phyloP scores from a whole-genome alignment of 192 early-diverging fungal species.

The Coemansia furcata region DNA sequence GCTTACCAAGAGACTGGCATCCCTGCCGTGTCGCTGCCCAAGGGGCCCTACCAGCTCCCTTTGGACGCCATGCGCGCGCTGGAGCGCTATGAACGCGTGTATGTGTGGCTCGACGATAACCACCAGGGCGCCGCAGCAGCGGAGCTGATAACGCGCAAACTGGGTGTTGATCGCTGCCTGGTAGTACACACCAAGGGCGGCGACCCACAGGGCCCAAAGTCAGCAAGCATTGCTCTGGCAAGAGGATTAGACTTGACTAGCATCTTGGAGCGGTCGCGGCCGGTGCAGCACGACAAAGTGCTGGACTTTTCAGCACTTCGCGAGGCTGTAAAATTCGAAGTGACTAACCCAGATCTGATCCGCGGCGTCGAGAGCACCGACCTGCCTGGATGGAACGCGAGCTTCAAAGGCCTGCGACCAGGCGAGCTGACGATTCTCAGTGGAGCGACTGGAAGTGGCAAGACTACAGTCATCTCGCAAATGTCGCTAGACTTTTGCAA shows the following conservation, averaged over 20 bases:
- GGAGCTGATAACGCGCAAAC: slow-evolving; percentile 59
- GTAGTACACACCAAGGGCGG: slow-evolving; percentile 54
- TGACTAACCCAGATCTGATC: slow-evolving; percentile 63
- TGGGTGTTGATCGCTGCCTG: slow-evolving; percentile 63
- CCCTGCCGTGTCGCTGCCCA: slow-evolving; percentile 60
- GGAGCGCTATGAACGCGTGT: slow-evolving; percentile 63
- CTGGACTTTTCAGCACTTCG: slow-evolving; percentile 59
- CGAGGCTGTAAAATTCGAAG: slow-evolving; percentile 63
- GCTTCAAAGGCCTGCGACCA: slow-evolving; percentile 66
- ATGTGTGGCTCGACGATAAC: slow-evolving; percentile 70
- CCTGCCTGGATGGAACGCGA: slow-evolving; percentile 60
- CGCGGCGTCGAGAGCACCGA: slow-evolving; percentile 61
- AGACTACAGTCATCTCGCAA: slow-evolving; percentile 71
- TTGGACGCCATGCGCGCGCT: slow-evolving; percentile 57
- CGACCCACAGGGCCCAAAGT: slow-evolving; percentile 50
- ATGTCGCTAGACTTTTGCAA: slow-evolving; percentile 67
- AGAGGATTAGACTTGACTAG: slow-evolving; percentile 34
- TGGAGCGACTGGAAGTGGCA: slow-evolving; percentile 68
- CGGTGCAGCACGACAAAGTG: slow-evolving; percentile 65
- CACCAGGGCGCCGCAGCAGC: slow-evolving; percentile 61
- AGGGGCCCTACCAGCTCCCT: slow-evolving; percentile 56
- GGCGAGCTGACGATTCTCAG: slow-evolving; percentile 71
- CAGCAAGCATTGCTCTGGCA: slow-evolving; percentile 55
- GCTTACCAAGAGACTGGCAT: slow-evolving; percentile 65
- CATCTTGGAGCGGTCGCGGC: slow-evolving; percentile 51